phyloP scores from a whole-genome alignment of 1,284 basidiomycete genomes.

The Microbotryum silenes-acaulis region DNA sequence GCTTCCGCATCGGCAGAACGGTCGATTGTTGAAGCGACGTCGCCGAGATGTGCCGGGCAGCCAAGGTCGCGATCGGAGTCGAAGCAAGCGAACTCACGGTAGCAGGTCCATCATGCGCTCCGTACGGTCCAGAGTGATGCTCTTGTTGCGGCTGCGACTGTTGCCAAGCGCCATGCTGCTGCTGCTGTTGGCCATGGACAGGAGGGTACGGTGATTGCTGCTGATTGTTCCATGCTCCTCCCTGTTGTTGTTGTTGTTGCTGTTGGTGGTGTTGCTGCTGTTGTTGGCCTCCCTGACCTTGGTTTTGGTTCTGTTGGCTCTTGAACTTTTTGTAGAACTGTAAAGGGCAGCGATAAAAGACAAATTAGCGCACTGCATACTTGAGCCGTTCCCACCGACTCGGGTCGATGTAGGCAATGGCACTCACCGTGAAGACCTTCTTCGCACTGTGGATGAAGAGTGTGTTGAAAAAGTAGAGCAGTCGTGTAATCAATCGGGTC shows the following conservation, averaged over 20 bases:
- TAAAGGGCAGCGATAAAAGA: background rate
- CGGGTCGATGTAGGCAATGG: background rate
- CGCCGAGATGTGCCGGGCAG: background rate
- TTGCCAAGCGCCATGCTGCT: background rate
- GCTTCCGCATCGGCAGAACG: too few species aligned
- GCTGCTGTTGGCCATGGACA: background rate
- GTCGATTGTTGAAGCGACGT: too few species aligned
- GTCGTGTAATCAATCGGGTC: too few species aligned
- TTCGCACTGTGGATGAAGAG: constrained; percentile 2
- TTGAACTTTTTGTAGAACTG: constrained; percentile 3
- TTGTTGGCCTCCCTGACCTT: constrained; percentile 11
- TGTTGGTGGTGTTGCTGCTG: constrained; percentile 16
- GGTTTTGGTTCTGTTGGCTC: constrained; percentile 1
- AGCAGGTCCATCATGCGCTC: constrained; percentile 25
- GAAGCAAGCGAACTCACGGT: constrained; percentile 18
- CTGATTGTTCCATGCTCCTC: background rate
- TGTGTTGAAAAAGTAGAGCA: too few species aligned
- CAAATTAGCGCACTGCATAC: background rate
- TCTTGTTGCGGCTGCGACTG: constrained; percentile 5
- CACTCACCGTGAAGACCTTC: constrained; percentile 11
- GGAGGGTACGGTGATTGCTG: constrained; percentile 8
- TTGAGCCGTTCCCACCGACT: background rate
- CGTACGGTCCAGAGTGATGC: constrained; percentile 17
- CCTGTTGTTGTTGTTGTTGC: constrained; percentile 3
- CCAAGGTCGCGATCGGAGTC: background rate